phyloP scores from a whole-genome alignment of 257 asterid species.

The Solanum acaule region DNA sequence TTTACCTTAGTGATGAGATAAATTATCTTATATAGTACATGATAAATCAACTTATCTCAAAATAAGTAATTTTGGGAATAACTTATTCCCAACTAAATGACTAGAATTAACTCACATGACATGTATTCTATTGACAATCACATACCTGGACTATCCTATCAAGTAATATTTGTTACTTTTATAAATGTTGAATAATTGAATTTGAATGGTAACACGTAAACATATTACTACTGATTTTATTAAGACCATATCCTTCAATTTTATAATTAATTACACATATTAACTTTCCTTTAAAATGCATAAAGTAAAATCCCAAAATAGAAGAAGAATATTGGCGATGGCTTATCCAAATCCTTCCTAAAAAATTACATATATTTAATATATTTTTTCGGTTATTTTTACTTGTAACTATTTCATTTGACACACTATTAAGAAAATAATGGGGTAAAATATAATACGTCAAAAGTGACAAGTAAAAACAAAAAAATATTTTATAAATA shows the following conservation, averaged over 20 bases:
- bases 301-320: not conserved
- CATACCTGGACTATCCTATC: not conserved
- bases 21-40: too few species aligned
- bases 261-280: too few species aligned
- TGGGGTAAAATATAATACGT: too few species aligned
- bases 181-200: not conserved
- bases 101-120: not conserved
- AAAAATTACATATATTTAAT: too few species aligned
- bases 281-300: not conserved
- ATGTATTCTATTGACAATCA: not conserved
- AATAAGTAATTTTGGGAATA: too few species aligned
- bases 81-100: too few species aligned
- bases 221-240: not conserved
- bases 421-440: too few species aligned
- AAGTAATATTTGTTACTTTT: not conserved
- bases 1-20: too few species aligned
- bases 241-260: not conserved
- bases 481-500: too few species aligned
- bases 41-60: accelerated
- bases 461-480: too few species aligned
- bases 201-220: not conserved
- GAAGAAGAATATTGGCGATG: not conserved
- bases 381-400: too few species aligned
- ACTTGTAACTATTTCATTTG: too few species aligned
- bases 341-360: not conserved